Evolutionary conservation across 345 rosid genomes (phyloP).

Genomic region (Eucalyptus cladocalyx): DNA sequence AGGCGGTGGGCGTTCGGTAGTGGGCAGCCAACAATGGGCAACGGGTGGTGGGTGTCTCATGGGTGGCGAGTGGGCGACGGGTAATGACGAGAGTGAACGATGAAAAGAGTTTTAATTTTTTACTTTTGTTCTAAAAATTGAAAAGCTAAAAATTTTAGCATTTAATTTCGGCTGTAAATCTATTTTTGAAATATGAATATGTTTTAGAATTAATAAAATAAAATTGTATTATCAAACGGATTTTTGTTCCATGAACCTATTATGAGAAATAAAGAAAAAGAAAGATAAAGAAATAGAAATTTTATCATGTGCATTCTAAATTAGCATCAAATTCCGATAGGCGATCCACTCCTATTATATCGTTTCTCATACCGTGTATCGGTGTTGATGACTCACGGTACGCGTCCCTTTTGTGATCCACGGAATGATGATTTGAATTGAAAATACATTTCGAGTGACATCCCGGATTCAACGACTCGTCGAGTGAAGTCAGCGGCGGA

Average conservation of each 20-base stretch:
- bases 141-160: too few species aligned
- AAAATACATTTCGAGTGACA: not conserved
- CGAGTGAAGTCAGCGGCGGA: too few species aligned
- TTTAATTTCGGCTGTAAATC: accelerated
- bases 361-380: not conserved
- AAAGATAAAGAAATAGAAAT: accelerated
- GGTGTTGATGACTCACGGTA: not conserved
- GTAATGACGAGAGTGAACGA: too few species aligned
- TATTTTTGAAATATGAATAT: accelerated
- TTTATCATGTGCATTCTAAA: not conserved
- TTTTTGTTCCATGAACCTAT: accelerated
- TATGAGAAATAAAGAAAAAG: accelerated
- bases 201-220: accelerated
- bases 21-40: accelerated
- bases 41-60: too few species aligned
- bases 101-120: too few species aligned
- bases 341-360: not conserved
- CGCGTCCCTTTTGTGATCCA: not conserved
- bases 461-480: not conserved
- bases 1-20: accelerated
- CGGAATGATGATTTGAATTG: not conserved
- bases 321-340: not conserved
- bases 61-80: accelerated
- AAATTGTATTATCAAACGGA: accelerated
- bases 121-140: too few species aligned